Evolutionary conservation across 345 rosid genomes (phyloP).

Genomic region (Limnanthes douglasii): DNA sequence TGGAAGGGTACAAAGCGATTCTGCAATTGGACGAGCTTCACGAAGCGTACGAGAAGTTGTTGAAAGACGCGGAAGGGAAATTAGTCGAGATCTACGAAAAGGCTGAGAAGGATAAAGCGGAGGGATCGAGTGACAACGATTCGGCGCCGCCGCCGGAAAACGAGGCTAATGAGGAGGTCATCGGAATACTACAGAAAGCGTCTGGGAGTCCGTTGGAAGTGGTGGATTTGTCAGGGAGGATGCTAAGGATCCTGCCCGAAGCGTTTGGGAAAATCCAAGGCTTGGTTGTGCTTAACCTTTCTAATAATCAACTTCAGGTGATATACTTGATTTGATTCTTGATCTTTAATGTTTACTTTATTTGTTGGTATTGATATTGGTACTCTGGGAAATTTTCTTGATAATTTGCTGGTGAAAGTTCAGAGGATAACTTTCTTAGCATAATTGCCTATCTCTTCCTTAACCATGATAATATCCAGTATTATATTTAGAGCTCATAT

Average conservation of each 20-base stretch:
- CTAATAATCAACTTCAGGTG: conserved; percentile 69
- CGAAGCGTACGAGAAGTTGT: conserved; percentile 49
- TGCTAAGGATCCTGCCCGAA: conserved; percentile 55
- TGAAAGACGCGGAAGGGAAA: conserved; percentile 69
- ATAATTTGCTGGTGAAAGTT: no score
- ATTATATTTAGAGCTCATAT: no score
- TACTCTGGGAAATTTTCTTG: no score
- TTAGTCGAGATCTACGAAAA: conserved; percentile 55
- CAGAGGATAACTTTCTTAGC: no score
- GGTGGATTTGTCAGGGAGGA: conserved; percentile 54
- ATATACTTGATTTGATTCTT: conserved; percentile 1
- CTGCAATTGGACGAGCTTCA: conserved; percentile 76
- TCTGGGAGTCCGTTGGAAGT: conserved; percentile 32
- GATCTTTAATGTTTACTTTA: not conserved
- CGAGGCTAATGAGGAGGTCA: conserved; percentile 39
- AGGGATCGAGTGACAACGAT: conserved; percentile 11
- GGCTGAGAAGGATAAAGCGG: conserved; percentile 20
- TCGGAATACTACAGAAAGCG: conserved; percentile 44
- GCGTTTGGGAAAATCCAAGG: conserved; percentile 63
- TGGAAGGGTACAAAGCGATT: conserved; percentile 24
- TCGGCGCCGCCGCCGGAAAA: conserved; percentile 8
- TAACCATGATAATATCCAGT: no score
- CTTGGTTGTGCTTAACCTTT: conserved; percentile 44
- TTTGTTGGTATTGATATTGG: no score
- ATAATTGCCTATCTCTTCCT: no score